Evolutionary conservation across 495 filamentous ascomycete species (phyloP).

Genomic region (Cercophora sp.): DNA sequence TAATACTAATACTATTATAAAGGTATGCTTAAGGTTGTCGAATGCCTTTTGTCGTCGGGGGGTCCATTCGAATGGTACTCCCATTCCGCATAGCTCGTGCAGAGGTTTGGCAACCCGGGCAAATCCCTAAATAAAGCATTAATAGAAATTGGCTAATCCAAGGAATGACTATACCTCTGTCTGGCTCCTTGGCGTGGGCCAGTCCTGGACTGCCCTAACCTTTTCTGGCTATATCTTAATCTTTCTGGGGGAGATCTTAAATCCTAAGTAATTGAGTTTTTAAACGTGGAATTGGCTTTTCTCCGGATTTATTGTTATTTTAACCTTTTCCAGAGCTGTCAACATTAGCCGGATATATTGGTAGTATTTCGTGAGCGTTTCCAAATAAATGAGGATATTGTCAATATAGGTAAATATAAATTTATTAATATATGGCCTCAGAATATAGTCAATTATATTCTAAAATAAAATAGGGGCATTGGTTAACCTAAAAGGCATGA

Average conservation of each 20-base stretch:
- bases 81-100: too few relatives aligned
- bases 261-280: not conserved
- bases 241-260: not conserved
- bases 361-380: not conserved
- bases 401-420: slow-evolving; percentile 9
- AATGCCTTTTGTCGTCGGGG: too few relatives aligned
- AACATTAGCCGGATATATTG: not conserved
- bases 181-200: not conserved
- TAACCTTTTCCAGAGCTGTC: not conserved
- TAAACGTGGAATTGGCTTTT: not conserved
- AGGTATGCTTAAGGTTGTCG: too few relatives aligned
- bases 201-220: not conserved
- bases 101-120: not conserved
- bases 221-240: not conserved
- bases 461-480: slow-evolving; percentile 25
- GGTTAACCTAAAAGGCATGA: slow-evolving; percentile 33
- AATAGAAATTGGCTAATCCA: not conserved
- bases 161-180: not conserved
- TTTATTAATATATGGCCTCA: slow-evolving; percentile 23
- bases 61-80: too few relatives aligned
- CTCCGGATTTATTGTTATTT: not conserved
- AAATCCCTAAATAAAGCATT: not conserved
- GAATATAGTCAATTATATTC: slow-evolving; percentile 28
- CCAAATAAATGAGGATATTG: not conserved
- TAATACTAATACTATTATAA: too few relatives aligned